A percentile compares a stretch with the other conserved stretches of the same genome.
Evolutionary conservation across 2,329 filamentous ascomycete genomes (phyloP).

Genomic region (Metarhizium humberi): DNA sequence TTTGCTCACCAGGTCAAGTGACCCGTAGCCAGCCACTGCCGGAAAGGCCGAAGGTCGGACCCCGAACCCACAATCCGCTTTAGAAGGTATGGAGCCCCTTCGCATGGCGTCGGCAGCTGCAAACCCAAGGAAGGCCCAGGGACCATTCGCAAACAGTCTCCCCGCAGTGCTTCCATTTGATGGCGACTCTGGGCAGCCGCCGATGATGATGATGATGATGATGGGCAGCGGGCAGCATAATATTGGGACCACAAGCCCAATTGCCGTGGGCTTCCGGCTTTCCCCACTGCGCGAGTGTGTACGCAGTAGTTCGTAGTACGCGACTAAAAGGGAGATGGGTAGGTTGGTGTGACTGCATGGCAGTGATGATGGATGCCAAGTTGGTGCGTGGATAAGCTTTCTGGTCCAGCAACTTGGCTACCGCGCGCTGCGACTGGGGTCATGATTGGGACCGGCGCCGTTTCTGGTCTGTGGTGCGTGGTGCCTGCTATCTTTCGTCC

Average conservation of each 20-base stretch:
- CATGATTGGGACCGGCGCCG: not conserved
- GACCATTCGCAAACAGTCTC: not conserved
- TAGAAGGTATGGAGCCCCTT: not conserved
- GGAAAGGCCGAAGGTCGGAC: slow-evolving; percentile 3
- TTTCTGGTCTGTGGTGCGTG: not conserved
- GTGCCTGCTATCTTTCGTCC: not conserved
- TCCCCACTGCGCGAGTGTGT: not conserved
- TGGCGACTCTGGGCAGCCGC: no score
- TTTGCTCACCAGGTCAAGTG: not conserved
- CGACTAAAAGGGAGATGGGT: not conserved
- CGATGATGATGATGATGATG: no score
- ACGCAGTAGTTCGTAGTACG: no score
- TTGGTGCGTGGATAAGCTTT: not conserved
- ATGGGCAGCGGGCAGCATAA: no score
- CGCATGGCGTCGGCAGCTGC: slow-evolving; percentile 3
- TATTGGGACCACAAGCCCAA: no score
- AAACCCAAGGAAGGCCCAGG: not conserved
- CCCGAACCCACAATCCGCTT: not conserved
- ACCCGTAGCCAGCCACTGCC: slow-evolving; percentile 3
- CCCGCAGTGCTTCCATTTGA: not conserved
- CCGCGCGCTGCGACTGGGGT: not conserved
- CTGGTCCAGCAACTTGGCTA: not conserved
- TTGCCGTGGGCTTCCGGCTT: not conserved
- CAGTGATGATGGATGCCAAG: not conserved
- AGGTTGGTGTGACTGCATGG: not conserved